Percentiles rank a stretch among this genome's conserved stretches.
Conservation (phyloP, 139 green algal species). For the Picochlorum sp. region DNA sequence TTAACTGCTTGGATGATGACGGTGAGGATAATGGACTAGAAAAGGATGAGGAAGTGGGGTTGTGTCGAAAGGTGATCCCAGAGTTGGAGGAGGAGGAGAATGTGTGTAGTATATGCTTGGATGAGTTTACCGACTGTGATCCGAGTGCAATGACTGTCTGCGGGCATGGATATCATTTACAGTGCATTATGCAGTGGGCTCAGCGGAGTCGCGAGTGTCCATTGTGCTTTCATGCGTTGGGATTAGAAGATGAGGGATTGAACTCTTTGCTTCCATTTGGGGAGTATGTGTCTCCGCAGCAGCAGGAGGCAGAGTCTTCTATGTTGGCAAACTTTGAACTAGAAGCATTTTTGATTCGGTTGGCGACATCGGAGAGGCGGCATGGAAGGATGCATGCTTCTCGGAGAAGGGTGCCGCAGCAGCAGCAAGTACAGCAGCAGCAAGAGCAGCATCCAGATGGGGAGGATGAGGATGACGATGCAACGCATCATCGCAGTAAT, state of each 20-base stretch:
- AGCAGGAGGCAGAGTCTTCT: not conserved
- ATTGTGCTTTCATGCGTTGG: constrained; percentile 40
- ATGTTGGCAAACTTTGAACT: constrained; percentile 40
- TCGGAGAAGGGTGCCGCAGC: constrained; percentile 8
- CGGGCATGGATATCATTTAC: constrained; percentile 46
- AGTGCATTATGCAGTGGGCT: constrained; percentile 61
- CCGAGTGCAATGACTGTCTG: constrained; percentile 32
- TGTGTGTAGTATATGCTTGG: constrained; percentile 46
- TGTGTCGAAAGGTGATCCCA: constrained; percentile 30
- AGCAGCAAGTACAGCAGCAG: not conserved
- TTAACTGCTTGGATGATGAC: not conserved
- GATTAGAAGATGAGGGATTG: constrained; percentile 32
- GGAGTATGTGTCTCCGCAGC: constrained; percentile 34
- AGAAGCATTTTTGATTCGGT: constrained; percentile 30
- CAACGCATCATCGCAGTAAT: not conserved
- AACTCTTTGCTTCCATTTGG: constrained; percentile 49
- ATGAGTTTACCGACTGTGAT: constrained; percentile 37
- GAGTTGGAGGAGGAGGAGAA: constrained; percentile 28
- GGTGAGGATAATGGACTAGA: not conserved
- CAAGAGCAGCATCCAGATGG: not conserved
- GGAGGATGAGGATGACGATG: constrained; percentile 10
- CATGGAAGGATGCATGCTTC: constrained; percentile 1
- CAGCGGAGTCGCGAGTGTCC: constrained; percentile 52
- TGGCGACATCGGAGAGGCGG: constrained; percentile 16
- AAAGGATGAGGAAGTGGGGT: not conserved